Base-by-base conservation (phyloP, 495 filamentous ascomycete species). In the Aspergillus egyptiacus region DNA sequence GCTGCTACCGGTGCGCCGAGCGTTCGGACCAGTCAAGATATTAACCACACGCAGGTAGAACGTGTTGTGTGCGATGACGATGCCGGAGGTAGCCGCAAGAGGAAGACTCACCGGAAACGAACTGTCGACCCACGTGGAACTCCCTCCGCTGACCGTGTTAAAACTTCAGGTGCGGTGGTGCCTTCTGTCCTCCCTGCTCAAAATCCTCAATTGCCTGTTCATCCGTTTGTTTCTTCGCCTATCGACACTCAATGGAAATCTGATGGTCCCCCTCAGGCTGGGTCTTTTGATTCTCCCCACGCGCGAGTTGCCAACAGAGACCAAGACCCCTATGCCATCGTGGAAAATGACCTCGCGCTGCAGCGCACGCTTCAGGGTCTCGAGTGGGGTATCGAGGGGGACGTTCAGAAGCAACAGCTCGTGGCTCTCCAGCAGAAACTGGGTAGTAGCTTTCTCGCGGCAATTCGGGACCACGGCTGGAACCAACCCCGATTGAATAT, bases 381-480 rank as follows among this genome's bases (percentile, higher is more conserved):
- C 34, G 74, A 86, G 45, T 86, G 86, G 78, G 79, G 80, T 41
- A 68, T 82, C 35, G 81, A 81, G 42, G 83, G 84, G 39, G 88
- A 95, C 57, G 70, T 88, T 5, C 96, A 91, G 63, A 79, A 81
- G 31, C 85, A 84, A 63, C 90, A 90, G 56, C 80, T 97, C 38
- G 89, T 93, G 64, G 85, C 85, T 10, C 68, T 96, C 14, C 84
- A 86, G 33, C 83, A 83, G 55, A 87, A 95, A 51, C 81, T 94
- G 41, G 87, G 89, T 28, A 85, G 79, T 52, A 83, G 81, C 39
- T 98, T 94, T 78, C 75, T 96, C 24, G 89, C 81, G 50, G 86
- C 89, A 5, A 74, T 97, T 36, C 83, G 82, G 48, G 93, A 95
- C 54, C 85, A 89, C 58, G 73, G 76, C n/a, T 84, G 76, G 80